Evolutionary conservation across 2,329 filamentous ascomycete species (phyloP), one percentile per base, ranked within the genome.

Genomic region (Monosporascus ibericus): DNA sequence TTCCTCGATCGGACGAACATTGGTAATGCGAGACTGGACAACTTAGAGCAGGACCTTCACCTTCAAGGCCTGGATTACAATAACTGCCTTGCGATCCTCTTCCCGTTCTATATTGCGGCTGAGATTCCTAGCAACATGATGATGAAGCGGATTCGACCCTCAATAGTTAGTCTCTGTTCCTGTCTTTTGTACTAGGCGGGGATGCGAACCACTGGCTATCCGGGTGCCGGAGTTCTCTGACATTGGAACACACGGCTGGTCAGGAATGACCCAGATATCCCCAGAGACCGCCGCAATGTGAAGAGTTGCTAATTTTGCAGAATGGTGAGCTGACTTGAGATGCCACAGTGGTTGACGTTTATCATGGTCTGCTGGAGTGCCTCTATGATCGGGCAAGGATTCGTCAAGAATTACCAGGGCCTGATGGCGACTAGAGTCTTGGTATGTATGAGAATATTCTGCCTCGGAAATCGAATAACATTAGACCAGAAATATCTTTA

Each of bases 41-140:
- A 65, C n/a, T 57, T 72, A 20, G 61, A 69, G 42, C 50, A 73
- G 40, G 66, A 69, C 40, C 64, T 69, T 7, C 49, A 75, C 34
- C 78, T 87, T 73, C 75, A 75, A 1, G 69, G 75, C 15, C 72
- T 73, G n/a, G 75, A 85, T 62, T 88, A 86, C 67, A 87, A 86
- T 63, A 71, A 78, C n/a, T 70, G 75, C 17, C 71, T 79, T 15
- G 50, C 54, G 18, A 73, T 87, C 55, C 86, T 87, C 69, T 87
- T 87, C 70, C 73, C 86, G 38, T 84, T 81, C 2, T 87, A 87
- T 63, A 70, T 81, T 0, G 68, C 84, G 18, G 82, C 82, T 56
- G 82, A 86, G 61, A 75, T 76, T 0, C 59, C 82, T 44, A 85
- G 81, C 17, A 86, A 87, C 59, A 67, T 85, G 38, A 65, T 86